phyloP scores from a whole-genome alignment of 2,329 filamentous ascomycete genomes.

The Cordyceps tenuipes region DNA sequence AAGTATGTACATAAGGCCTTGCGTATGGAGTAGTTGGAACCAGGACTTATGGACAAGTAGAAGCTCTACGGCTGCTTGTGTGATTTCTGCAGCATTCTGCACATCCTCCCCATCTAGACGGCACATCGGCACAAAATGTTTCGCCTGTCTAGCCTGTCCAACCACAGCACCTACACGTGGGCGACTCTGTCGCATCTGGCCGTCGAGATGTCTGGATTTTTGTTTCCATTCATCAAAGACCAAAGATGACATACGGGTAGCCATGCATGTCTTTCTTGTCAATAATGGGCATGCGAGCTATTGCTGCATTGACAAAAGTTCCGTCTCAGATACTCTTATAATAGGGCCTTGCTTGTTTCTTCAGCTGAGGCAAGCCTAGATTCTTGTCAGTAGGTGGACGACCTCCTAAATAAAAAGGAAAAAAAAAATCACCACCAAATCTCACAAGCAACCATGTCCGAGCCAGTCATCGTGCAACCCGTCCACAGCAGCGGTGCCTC shows the following conservation, averaged over 20 bases:
- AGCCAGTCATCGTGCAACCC: not conserved
- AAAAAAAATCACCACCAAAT: not conserved
- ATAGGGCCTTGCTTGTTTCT: not conserved
- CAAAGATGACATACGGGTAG: too few relatives aligned
- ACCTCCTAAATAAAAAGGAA: too few relatives aligned
- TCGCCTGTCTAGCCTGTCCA: too few relatives aligned
- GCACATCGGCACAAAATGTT: not conserved
- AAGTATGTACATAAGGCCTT: not conserved
- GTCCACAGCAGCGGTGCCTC: not conserved
- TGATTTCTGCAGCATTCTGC: not conserved
- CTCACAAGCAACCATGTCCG: not conserved
- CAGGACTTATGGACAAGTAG: not conserved
- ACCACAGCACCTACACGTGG: not conserved
- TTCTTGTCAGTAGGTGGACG: not conserved
- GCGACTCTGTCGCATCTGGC: not conserved
- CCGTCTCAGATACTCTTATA: not conserved
- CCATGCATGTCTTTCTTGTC: not conserved
- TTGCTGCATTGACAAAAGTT: not conserved
- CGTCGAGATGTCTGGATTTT: not conserved
- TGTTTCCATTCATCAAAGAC: not conserved
- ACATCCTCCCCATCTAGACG: not conserved
- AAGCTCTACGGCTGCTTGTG: not conserved
- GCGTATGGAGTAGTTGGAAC: not conserved
- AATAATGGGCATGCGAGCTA: not conserved
- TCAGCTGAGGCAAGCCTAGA: constrained; percentile 1